A percentile compares a stretch with the other conserved stretches of the same genome.
Conservation (phyloP, 1,284 basidiomycete species). For the Ganoderma boninense region DNA sequence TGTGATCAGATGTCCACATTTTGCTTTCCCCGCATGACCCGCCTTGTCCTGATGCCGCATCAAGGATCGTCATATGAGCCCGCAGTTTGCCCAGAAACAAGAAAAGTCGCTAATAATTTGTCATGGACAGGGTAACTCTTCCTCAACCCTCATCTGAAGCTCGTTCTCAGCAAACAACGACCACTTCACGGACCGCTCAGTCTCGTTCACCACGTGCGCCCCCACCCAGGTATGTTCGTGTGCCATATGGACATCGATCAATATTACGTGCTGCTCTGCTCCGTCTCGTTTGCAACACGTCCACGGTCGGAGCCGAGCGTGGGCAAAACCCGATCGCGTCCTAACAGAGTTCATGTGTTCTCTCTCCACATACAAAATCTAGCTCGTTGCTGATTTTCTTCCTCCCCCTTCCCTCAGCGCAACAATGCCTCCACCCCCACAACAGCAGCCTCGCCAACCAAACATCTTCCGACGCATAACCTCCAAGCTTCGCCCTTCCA, state of each 20-base stretch:
- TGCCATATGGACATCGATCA: neutral
- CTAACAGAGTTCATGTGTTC: neutral
- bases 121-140: neutral
- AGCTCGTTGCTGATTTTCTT: slow-evolving; percentile 1
- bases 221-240: slow-evolving; percentile 9
- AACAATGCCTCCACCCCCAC: slow-evolving; percentile 18
- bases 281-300: slow-evolving; percentile 6
- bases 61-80: neutral
- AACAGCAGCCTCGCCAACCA: slow-evolving; percentile 3
- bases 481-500: slow-evolving; percentile 28
- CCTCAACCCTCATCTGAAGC: neutral
- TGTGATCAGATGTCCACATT: neutral
- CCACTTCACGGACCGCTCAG: slow-evolving; percentile 7
- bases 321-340: neutral
- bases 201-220: slow-evolving; percentile 3
- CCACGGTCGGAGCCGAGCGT: slow-evolving; percentile 10
- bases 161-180: neutral
- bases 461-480: slow-evolving; percentile 33
- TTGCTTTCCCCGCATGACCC: neutral
- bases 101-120: neutral
- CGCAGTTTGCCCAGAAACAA: neutral
- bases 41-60: neutral
- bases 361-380: neutral
- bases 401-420: slow-evolving; percentile 15
- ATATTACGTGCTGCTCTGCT: neutral